These are phyloP conservation scores for Trifolium pratense DNA, from an alignment of 306 rosid genomes.

Conservation along the genomic window DNA sequence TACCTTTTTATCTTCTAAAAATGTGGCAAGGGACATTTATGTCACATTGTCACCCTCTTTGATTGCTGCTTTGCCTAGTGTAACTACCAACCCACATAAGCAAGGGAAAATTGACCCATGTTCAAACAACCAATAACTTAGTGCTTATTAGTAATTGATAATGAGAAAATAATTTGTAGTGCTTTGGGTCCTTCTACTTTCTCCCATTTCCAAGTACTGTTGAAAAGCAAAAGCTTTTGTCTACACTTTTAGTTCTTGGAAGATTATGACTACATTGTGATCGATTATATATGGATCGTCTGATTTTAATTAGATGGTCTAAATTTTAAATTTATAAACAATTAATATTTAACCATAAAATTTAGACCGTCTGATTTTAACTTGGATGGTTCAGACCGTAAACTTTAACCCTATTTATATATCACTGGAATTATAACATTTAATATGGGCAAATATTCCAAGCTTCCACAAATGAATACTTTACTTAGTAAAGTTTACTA, in stretches of 20 bases:
- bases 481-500: no score
- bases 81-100: constrained; percentile 26
- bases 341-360: no score
- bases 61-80: constrained; percentile 28
- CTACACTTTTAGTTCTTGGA: not conserved
- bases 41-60: constrained; percentile 14
- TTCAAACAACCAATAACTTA: constrained; percentile 1
- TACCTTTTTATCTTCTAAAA: constrained; percentile 36
- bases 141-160: not conserved
- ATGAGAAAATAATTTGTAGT: constrained; percentile 1
- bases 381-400: not conserved
- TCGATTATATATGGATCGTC: no score
- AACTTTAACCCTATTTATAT: not conserved
- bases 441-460: no score
- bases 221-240: constrained; percentile 10
- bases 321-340: no score
- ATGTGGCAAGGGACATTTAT: constrained; percentile 16
- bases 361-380: no score
- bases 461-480: no score
- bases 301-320: no score
- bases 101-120: not conserved
- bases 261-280: no score
- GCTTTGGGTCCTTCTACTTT: not conserved
- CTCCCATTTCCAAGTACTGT: not conserved
- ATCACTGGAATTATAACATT: no score